phyloP scores from a whole-genome alignment of 176 grass and related monocot genomes.

The Oryza meyeriana region DNA sequence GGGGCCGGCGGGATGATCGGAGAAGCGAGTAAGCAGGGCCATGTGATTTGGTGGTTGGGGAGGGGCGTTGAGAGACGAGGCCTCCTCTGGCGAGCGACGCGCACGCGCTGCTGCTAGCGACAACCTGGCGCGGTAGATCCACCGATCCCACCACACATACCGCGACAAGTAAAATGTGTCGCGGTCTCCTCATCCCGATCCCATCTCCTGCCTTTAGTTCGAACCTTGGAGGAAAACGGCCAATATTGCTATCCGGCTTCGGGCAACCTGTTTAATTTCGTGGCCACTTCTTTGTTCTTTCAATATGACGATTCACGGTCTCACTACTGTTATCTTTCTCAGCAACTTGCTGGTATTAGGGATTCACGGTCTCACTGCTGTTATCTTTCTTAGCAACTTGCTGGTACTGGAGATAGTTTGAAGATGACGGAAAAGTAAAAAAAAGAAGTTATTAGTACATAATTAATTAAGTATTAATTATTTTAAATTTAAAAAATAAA shows the following conservation, averaged over 20 bases:
- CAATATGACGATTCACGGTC: not conserved
- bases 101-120: not conserved
- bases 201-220: not conserved
- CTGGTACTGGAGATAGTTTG: no score
- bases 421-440: no score
- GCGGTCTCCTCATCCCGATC: not conserved
- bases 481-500: no score
- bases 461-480: no score
- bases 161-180: not conserved
- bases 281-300: not conserved
- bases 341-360: not conserved
- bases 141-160: not conserved
- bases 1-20: not conserved
- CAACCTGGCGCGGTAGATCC: not conserved
- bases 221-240: not conserved
- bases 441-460: no score
- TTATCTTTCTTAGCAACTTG: no score
- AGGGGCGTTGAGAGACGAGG: not conserved
- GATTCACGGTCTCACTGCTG: no score
- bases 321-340: not conserved
- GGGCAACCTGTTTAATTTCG: not conserved
- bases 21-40: not conserved
- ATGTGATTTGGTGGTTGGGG: slow-evolving; percentile 1
- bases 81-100: not conserved
- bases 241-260: not conserved